phyloP scores from a whole-genome alignment of 1,139 yeast genomes.

The Debaryomycetaceae sp. region DNA sequence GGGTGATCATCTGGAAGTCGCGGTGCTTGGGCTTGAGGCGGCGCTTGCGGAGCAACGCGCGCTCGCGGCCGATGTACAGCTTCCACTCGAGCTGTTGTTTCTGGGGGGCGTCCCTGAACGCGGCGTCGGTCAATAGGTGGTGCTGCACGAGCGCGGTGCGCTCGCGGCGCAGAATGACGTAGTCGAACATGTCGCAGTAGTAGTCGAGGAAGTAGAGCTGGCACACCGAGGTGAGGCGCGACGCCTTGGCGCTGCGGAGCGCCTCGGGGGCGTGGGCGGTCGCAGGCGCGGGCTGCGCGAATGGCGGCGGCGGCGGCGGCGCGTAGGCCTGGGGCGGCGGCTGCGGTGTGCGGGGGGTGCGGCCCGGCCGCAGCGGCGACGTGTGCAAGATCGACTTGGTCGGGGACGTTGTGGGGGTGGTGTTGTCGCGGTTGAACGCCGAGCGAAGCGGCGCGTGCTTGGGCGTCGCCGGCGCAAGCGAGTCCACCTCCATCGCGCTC shows the following conservation, averaged over 20 bases:
- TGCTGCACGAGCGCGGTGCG: constrained; percentile 65
- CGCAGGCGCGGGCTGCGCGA: no score
- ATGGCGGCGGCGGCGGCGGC: no score
- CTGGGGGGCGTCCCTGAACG: constrained; percentile 27
- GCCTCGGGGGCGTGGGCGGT: constrained; percentile 11
- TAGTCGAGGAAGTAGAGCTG: constrained; percentile 85
- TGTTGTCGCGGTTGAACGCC: constrained; percentile 40
- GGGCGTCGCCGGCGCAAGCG: constrained; percentile 9
- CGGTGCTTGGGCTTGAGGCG: constrained; percentile 90
- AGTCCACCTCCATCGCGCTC: constrained; percentile 39
- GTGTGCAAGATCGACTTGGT: constrained; percentile 36
- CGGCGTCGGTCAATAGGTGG: constrained; percentile 46
- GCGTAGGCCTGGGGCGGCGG: no score
- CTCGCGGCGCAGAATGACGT: constrained; percentile 81
- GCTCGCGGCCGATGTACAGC: constrained; percentile 77
- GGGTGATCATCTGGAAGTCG: constrained; percentile 94
- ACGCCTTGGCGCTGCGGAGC: no score
- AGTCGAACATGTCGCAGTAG: constrained; percentile 94
- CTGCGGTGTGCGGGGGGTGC: constrained; percentile 7
- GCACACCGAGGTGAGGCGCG: constrained; percentile 81
- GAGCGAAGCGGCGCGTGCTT: constrained; percentile 6
- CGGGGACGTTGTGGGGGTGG: constrained; percentile 43
- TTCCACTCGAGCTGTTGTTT: constrained; percentile 73
- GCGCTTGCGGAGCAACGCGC: constrained; percentile 80
- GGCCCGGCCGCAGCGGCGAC: constrained; percentile 20